phyloP scores from a whole-genome alignment of 768 basidiomycete species.

The Piloderma croceum region DNA sequence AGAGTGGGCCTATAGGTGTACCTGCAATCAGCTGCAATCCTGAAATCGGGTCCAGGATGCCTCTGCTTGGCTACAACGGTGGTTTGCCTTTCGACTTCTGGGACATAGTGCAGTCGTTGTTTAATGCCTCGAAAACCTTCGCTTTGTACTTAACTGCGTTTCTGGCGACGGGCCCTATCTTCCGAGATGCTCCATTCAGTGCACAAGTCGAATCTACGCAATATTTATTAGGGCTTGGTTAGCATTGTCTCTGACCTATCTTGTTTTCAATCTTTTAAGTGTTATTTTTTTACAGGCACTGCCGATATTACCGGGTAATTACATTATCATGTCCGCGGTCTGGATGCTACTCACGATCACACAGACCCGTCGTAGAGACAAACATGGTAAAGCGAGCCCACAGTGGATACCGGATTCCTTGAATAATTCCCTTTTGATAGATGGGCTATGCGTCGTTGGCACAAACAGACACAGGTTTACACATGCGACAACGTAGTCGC shows the following conservation, averaged over 20 bases:
- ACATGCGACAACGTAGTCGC: slow-evolving; percentile 74
- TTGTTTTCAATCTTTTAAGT: neutral
- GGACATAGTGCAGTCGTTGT: slow-evolving; percentile 31
- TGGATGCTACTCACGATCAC: slow-evolving; percentile 10
- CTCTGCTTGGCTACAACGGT: slow-evolving; percentile 19
- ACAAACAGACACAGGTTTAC: slow-evolving; percentile 70
- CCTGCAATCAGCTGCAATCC: no score
- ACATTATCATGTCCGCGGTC: neutral
- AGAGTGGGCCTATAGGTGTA: no score
- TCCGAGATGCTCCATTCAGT: slow-evolving; percentile 23
- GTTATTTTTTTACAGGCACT: slow-evolving; percentile 37
- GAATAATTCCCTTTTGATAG: no score
- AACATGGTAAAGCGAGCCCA: slow-evolving; percentile 46
- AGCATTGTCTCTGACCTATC: slow-evolving; percentile 15
- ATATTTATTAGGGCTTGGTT: slow-evolving; percentile 58
- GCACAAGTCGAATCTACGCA: slow-evolving; percentile 33
- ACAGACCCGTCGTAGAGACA: slow-evolving; percentile 71
- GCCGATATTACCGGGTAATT: slow-evolving; percentile 70
- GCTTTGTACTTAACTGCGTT: slow-evolving; percentile 42
- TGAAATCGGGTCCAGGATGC: slow-evolving; percentile 30
- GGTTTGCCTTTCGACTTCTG: slow-evolving; percentile 32
- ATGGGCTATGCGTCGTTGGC: slow-evolving; percentile 63
- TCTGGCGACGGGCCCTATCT: slow-evolving; percentile 29
- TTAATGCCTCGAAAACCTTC: slow-evolving; percentile 33
- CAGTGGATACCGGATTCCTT: no score